Percentiles rank a stretch among this genome's conserved stretches.
phyloP scores from a whole-genome alignment of 2,329 filamentous ascomycete species.

The Aureobasidium uvarum region DNA sequence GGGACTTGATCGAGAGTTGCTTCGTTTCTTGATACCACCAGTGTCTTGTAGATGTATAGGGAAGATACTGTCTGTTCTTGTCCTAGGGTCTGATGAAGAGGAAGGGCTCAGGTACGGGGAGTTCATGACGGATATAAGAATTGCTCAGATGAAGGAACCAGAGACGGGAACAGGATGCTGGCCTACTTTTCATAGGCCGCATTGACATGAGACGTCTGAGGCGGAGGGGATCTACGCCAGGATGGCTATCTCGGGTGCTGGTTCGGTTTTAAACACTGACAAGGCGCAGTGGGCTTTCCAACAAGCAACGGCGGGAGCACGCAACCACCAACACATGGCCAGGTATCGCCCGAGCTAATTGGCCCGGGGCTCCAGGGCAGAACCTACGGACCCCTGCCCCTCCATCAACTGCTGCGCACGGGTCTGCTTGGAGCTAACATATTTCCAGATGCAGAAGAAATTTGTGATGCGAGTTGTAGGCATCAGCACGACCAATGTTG shows the following conservation, averaged over 20 bases:
- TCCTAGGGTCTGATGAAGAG: slow-evolving; percentile 29
- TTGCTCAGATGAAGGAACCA: slow-evolving; percentile 12
- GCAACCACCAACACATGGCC: slow-evolving; percentile 26
- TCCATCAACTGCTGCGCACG: slow-evolving; percentile 24
- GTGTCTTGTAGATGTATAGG: slow-evolving; percentile 32
- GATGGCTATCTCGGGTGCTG: slow-evolving; percentile 23
- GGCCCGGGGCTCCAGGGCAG: slow-evolving; percentile 22
- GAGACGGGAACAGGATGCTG: slow-evolving; percentile 32
- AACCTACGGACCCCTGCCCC: slow-evolving; percentile 26
- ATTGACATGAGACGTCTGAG: slow-evolving; percentile 24
- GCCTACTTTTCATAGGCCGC: slow-evolving; percentile 33
- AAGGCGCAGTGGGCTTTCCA: slow-evolving; percentile 27
- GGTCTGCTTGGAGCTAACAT: slow-evolving; percentile 23
- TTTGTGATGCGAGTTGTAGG: slow-evolving; percentile 8
- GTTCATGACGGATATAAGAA: slow-evolving; percentile 34
- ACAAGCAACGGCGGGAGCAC: slow-evolving; percentile 27
- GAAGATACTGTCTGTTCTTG: slow-evolving; percentile 34
- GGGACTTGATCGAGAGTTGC: slow-evolving; percentile 32
- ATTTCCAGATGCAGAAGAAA: slow-evolving; percentile 19
- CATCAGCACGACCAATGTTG: neutral
- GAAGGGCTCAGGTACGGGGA: slow-evolving; percentile 36
- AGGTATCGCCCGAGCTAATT: slow-evolving; percentile 22
- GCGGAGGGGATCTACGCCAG: slow-evolving; percentile 24
- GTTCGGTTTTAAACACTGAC: slow-evolving; percentile 26
- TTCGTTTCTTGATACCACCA: slow-evolving; percentile 36